Evolutionary conservation across 805 yeast species (phyloP), one percentile per base, ranked within the genome.

Genomic region (Nematodospora valgi): DNA sequence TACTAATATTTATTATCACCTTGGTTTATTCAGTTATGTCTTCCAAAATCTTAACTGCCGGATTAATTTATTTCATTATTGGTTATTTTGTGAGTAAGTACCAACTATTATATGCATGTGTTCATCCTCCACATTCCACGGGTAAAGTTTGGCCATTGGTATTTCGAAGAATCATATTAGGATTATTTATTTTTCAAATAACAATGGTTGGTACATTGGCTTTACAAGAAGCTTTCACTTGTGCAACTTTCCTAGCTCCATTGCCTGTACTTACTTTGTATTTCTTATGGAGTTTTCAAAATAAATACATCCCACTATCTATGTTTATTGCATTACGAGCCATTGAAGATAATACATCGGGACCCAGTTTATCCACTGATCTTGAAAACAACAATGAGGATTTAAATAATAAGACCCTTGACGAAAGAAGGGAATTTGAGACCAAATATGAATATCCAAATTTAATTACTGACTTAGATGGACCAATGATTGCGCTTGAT

Each of bases 121-220:
- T 87, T 21, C 98, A 93, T 57, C 89, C 95, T 7, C 96, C 94
- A 24, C 98, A 93, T 60, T 88, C 96, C 0, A 93, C 96, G 0
- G 98, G 98, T 1, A 85, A 84, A 53, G 94, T 91, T 1, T 91
- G 97, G 98, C 95, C 96, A 0, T 66, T 88, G 32, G 80, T 91
- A 2, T 83, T 85, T 51, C 71, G 95, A 48, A 71, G 98, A 46
- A 78, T 89, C 1, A 77, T 85, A 37, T 54, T 87, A 39, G 98
- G 98, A 0, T 60, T 91, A 17, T 59, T 85, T 22, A 67, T 91
- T 11, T 88, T 91, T 57, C 98, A 93, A 53, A 61, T 91, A 40
- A 87, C 96, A 9, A 88, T 89, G 86, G 87, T 91, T 0, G 98
- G 98, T 3, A 80, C 94, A 0, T 68, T 91, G 40, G 88, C 86